A percentile compares a stretch with the other conserved stretches of the same genome.
Conservation (phyloP, 371 early-diverging fungal species). For the Apophysomyces elegans region DNA sequence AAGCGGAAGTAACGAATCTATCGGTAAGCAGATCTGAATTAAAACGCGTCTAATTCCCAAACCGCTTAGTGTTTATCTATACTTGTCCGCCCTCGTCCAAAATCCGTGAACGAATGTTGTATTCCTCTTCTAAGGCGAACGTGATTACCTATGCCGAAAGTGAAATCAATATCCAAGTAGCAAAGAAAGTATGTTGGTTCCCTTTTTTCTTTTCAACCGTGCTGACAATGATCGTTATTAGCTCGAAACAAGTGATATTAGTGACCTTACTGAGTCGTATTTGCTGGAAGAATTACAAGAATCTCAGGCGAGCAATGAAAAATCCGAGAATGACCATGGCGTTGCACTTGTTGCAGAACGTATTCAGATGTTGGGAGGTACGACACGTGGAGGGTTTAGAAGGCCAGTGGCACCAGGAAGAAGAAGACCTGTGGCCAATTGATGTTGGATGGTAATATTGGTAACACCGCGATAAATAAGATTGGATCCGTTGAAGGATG, state of each 20-base stretch:
- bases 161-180: conserved; percentile 55
- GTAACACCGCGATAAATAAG: conserved; percentile 2
- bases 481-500: not conserved
- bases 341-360: conserved; percentile 40
- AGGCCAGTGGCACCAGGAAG: conserved; percentile 56
- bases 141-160: conserved; percentile 61
- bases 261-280: conserved; percentile 64
- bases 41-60: not conserved
- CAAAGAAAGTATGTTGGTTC: conserved; percentile 60
- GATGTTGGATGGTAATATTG: not conserved
- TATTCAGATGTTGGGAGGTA: conserved; percentile 49
- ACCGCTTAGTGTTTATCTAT: conserved; percentile 70
- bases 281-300: conserved; percentile 62
- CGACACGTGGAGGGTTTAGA: conserved; percentile 44
- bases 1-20: conserved; percentile 43
- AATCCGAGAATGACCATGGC: conserved; percentile 10
- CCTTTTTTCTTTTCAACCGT: not conserved
- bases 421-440: conserved; percentile 38
- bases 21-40: conserved; percentile 40
- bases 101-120: conserved; percentile 88
- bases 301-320: conserved; percentile 12
- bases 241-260: conserved; percentile 74
- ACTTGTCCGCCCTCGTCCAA: conserved; percentile 81
- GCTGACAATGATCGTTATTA: conserved; percentile 15
- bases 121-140: conserved; percentile 73